Evolutionary conservation across 2,329 filamentous ascomycete species (phyloP).

Genomic region (Penicillium sp.): DNA sequence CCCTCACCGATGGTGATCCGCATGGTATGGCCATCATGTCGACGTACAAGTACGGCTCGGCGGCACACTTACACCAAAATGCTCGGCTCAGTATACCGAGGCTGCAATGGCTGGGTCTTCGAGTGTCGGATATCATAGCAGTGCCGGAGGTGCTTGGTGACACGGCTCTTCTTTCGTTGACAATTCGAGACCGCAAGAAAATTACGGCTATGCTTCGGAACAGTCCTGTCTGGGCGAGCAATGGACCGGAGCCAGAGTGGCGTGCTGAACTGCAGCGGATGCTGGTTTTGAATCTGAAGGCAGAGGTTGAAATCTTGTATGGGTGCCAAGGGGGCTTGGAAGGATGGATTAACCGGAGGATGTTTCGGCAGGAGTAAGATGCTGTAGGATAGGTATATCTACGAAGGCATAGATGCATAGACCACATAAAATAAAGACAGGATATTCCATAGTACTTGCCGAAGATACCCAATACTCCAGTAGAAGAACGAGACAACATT

Average conservation of each 20-base stretch:
- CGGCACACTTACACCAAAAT: slow-evolving; percentile 54
- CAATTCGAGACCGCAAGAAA: slow-evolving; percentile 54
- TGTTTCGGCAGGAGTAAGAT: slow-evolving; percentile 24
- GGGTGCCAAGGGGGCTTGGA: slow-evolving; percentile 43
- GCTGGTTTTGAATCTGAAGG: slow-evolving; percentile 61
- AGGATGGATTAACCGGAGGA: slow-evolving; percentile 42
- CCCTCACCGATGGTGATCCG: slow-evolving; percentile 60
- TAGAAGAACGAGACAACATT: too few relatives aligned
- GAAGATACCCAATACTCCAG: neutral
- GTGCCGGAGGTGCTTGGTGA: slow-evolving; percentile 26
- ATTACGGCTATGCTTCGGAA: slow-evolving; percentile 53
- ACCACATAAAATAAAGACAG: neutral
- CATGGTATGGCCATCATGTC: slow-evolving; percentile 62
- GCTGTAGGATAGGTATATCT: neutral
- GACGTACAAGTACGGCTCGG: slow-evolving; percentile 62
- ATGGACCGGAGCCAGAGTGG: slow-evolving; percentile 46
- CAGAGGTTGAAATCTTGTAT: slow-evolving; percentile 58
- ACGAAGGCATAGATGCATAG: neutral
- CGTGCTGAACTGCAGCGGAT: slow-evolving; percentile 57
- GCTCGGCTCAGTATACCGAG: slow-evolving; percentile 45
- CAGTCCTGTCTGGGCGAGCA: slow-evolving; percentile 42
- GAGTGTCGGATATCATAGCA: slow-evolving; percentile 36
- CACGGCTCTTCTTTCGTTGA: slow-evolving; percentile 46
- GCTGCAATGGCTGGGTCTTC: slow-evolving; percentile 60
- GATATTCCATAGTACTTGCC: neutral